Percentiles rank a stretch among this genome's conserved stretches.
Conservation (phyloP, 805 yeast genomes). For the Candida succiphila region DNA sequence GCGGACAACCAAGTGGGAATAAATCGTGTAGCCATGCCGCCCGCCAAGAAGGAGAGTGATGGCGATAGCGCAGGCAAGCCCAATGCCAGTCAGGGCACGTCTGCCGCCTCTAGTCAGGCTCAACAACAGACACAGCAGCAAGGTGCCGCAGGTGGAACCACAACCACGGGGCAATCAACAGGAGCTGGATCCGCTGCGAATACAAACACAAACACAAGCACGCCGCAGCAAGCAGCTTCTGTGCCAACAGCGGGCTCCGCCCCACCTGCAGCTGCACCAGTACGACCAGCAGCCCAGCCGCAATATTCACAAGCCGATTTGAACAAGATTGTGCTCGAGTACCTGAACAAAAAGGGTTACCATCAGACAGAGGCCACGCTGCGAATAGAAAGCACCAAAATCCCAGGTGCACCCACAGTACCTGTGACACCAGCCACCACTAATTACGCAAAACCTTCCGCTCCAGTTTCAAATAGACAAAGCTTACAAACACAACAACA, state of each 20-base stretch:
- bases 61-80: too few species aligned
- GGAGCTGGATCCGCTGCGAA: neutral
- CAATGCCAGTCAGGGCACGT: too few species aligned
- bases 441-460: conserved; percentile 18
- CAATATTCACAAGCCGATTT: conserved; percentile 77
- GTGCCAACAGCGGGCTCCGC: conserved; percentile 4
- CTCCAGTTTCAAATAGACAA: conserved; percentile 24
- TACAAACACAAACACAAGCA: conserved; percentile 7
- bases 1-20: too few species aligned
- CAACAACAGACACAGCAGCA: too few species aligned
- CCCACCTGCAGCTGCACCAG: conserved; percentile 8
- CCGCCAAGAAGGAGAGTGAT: neutral
- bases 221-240: too few species aligned
- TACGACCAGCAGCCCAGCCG: conserved; percentile 8
- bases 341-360: conserved; percentile 87
- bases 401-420: conserved; percentile 38
- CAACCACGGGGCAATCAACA: too few species aligned
- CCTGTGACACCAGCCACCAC: conserved; percentile 39
- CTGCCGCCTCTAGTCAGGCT: too few species aligned
- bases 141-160: too few species aligned
- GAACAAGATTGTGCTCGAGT: conserved; percentile 86
- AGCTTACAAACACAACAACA: conserved; percentile 22
- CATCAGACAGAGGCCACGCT: conserved; percentile 91
- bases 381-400: conserved; percentile 71
- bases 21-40: too few species aligned